phyloP scores from a whole-genome alignment of 192 early-diverging fungal genomes.

The Nowakowskiella sp. region DNA sequence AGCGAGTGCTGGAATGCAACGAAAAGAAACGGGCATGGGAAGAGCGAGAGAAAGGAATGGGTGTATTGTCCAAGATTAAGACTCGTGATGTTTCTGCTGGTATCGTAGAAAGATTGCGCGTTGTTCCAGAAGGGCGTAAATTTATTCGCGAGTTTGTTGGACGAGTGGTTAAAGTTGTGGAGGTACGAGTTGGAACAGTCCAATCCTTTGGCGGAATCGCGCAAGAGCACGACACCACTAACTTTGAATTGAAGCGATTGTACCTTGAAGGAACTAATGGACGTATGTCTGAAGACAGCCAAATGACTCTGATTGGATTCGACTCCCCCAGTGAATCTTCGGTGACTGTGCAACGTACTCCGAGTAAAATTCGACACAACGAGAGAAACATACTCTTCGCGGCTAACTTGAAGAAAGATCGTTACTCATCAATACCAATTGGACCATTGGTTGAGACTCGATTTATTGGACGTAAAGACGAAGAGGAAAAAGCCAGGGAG shows the following conservation, averaged over 20 bases:
- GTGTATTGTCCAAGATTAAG: conserved; percentile 7
- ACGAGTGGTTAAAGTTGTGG: conserved; percentile 26
- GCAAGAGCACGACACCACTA: not conserved
- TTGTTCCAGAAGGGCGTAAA: not conserved
- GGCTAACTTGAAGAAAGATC: not conserved
- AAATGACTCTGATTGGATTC: too few relatives aligned
- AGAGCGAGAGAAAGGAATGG: conserved; percentile 24
- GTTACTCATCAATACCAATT: not conserved
- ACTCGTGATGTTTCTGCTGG: not conserved
- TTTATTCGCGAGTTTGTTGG: not conserved
- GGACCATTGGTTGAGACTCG: not conserved
- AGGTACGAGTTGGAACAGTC: not conserved
- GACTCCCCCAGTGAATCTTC: too few relatives aligned
- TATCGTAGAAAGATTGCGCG: not conserved
- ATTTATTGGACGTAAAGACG: not conserved
- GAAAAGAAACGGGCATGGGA: conserved; percentile 73
- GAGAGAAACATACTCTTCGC: not conserved
- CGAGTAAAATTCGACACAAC: too few relatives aligned
- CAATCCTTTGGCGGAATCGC: not conserved
- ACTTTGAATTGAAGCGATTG: too few relatives aligned
- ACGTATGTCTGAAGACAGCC: too few relatives aligned
- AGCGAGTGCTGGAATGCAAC: conserved; percentile 71
- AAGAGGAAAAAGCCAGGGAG: not conserved
- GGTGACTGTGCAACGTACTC: too few relatives aligned
- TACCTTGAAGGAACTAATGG: too few relatives aligned